These are phyloP conservation scores for Millerozyma miso DNA, from an alignment of 805 yeast genomes.

Conservation along the genomic window DNA sequence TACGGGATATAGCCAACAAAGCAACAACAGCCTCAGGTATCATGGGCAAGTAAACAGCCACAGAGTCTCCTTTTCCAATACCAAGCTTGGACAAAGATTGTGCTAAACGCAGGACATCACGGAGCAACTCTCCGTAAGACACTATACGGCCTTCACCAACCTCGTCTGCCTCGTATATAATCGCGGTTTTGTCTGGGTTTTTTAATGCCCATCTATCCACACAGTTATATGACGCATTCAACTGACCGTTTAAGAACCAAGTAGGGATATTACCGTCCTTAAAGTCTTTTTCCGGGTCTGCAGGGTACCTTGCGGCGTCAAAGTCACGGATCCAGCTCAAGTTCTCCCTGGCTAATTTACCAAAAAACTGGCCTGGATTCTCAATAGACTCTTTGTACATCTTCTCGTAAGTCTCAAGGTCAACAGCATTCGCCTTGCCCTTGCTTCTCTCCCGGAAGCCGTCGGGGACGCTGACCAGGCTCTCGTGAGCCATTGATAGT, in stretches of 20 bases:
- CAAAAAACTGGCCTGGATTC: constrained; percentile 53
- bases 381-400: constrained; percentile 54
- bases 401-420: constrained; percentile 46
- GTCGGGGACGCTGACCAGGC: constrained; percentile 27
- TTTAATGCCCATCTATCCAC: constrained; percentile 93
- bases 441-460: constrained; percentile 43
- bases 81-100: constrained; percentile 82
- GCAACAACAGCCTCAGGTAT: constrained; percentile 94
- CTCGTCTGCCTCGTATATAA: constrained; percentile 93
- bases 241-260: constrained; percentile 91
- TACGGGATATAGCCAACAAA: constrained; percentile 86
- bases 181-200: constrained; percentile 78
- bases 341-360: constrained; percentile 45
- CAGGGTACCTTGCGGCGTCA: constrained; percentile 43
- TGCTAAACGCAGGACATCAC: constrained; percentile 82
- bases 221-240: constrained; percentile 90
- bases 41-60: constrained; percentile 96
- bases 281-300: constrained; percentile 44
- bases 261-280: constrained; percentile 68
- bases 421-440: constrained; percentile 43
- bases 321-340: constrained; percentile 54
- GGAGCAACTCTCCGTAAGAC: constrained; percentile 82
- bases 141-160: constrained; percentile 66
- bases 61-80: constrained; percentile 90
- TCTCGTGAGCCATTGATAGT: constrained; percentile 30